A percentile compares a stretch with the other conserved stretches of the same genome.
phyloP scores from a whole-genome alignment of 805 yeast species.

The Yarrowia sp. region DNA sequence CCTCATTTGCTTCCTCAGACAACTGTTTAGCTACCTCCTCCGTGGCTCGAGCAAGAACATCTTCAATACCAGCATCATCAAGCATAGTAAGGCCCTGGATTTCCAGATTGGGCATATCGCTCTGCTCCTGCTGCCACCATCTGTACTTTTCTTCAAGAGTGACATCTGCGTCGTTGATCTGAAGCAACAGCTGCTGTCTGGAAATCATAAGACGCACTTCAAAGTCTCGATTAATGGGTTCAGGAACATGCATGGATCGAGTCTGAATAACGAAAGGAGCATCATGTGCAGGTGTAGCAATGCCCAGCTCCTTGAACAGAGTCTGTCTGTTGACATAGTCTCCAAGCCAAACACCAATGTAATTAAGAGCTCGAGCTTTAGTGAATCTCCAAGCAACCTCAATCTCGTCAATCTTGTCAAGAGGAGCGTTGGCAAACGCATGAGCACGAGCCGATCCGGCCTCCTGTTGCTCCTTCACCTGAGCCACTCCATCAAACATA shows the following conservation, averaged over 20 bases:
- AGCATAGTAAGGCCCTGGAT: neutral
- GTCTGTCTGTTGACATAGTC: constrained; percentile 1
- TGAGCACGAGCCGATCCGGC: constrained; percentile 7
- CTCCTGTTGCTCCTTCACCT: constrained; percentile 2
- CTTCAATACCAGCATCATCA: constrained; percentile 6
- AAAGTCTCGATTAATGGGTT: constrained; percentile 1
- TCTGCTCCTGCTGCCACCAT: constrained; percentile 13
- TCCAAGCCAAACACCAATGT: constrained; percentile 10
- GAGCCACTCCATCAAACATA: constrained; percentile 7
- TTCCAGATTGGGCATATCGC: constrained; percentile 1
- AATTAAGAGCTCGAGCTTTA: constrained; percentile 17
- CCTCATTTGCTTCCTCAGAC: neutral
- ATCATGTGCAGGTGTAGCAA: constrained; percentile 8
- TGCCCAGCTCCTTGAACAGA: constrained; percentile 7
- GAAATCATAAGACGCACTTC: constrained; percentile 11
- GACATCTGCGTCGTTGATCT: neutral
- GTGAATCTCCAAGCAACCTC: constrained; percentile 17
- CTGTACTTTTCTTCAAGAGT: neutral
- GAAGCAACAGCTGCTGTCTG: neutral
- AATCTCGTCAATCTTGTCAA: constrained; percentile 4
- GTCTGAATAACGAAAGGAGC: neutral
- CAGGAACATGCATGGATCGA: neutral
- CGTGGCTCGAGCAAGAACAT: neutral
- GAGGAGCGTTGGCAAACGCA: neutral
- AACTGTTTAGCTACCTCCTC: neutral